A percentile compares a stretch with the other conserved stretches of the same genome.
These are phyloP conservation scores for Lachancea nothofagi DNA, from an alignment of 805 yeast species.

Conservation along the genomic window DNA sequence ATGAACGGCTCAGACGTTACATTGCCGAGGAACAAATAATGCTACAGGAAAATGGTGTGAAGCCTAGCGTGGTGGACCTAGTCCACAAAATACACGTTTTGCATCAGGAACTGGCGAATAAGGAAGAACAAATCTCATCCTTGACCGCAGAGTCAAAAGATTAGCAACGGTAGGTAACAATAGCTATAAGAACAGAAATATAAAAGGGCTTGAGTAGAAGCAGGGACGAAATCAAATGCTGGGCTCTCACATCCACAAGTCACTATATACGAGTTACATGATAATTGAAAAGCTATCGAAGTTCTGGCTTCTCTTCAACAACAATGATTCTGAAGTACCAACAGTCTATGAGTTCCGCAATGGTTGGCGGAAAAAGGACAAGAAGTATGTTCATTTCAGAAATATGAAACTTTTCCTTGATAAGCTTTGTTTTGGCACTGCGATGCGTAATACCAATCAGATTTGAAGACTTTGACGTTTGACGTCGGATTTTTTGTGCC, in stretches of 20 bases:
- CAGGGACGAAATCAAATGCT: no score
- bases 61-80: conserved; percentile 51
- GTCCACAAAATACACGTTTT: conserved; percentile 52
- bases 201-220: no score
- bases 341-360: background rate
- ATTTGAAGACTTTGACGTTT: conserved; percentile 3
- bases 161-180: background rate
- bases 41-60: conserved; percentile 45
- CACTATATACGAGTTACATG: background rate
- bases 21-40: conserved; percentile 68
- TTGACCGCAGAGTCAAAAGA: background rate
- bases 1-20: conserved; percentile 59
- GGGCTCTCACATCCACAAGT: no score
- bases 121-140: conserved; percentile 33
- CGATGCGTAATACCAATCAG: background rate
- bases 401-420: background rate
- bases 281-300: background rate
- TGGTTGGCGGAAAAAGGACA: conserved; percentile 11
- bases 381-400: conserved; percentile 6
- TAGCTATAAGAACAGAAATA: no score
- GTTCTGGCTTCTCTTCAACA: no score
- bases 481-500: background rate
- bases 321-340: background rate
- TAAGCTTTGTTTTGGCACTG: background rate
- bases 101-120: conserved; percentile 41